phyloP scores from a whole-genome alignment of 2,329 filamentous ascomycete species.

The Cucurbitaria berberidis region DNA sequence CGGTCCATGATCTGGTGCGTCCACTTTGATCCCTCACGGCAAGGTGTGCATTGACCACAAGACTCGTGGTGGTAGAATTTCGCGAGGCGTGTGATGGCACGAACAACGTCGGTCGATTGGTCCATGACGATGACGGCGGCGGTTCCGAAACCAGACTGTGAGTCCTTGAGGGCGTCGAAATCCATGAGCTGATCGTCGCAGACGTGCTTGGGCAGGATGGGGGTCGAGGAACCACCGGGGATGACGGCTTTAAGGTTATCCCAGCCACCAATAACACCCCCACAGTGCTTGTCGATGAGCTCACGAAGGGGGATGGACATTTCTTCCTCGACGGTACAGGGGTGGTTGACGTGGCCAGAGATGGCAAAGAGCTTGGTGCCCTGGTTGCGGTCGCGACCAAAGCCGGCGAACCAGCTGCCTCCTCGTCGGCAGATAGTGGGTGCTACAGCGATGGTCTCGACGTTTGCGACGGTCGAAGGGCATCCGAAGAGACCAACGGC shows the following conservation, averaged over 20 bases:
- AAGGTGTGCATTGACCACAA: conserved; percentile 99
- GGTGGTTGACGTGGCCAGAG: conserved; percentile 98
- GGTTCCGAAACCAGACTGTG: conserved; percentile 94
- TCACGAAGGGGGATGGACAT: conserved; percentile 98
- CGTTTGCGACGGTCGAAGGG: conserved; percentile 96
- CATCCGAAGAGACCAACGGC: conserved; percentile 97
- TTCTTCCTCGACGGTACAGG: conserved; percentile 96
- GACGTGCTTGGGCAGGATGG: conserved; percentile 85
- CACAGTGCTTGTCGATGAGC: conserved; percentile 97
- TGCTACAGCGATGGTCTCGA: conserved; percentile 94
- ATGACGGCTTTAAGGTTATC: conserved; percentile 96
- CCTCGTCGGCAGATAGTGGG: conserved; percentile 95
- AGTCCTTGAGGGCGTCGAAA: conserved; percentile 97
- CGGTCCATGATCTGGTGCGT: conserved; percentile 98
- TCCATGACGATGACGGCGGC: conserved; percentile 99
- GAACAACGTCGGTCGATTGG: conserved; percentile 94
- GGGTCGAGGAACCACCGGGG: conserved; percentile 94
- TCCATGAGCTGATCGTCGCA: conserved; percentile 99
- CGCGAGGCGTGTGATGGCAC: conserved; percentile 88
- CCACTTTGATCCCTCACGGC: conserved; percentile 98
- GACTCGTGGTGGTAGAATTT: conserved; percentile 99
- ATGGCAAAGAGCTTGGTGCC: conserved; percentile 99
- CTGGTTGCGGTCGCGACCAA: conserved; percentile 94
- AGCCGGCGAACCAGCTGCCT: conserved; percentile 88
- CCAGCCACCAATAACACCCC: conserved; percentile 95